Conservation (phyloP, 176 grass and related monocot genomes). For the Aegilops longissima region DNA sequence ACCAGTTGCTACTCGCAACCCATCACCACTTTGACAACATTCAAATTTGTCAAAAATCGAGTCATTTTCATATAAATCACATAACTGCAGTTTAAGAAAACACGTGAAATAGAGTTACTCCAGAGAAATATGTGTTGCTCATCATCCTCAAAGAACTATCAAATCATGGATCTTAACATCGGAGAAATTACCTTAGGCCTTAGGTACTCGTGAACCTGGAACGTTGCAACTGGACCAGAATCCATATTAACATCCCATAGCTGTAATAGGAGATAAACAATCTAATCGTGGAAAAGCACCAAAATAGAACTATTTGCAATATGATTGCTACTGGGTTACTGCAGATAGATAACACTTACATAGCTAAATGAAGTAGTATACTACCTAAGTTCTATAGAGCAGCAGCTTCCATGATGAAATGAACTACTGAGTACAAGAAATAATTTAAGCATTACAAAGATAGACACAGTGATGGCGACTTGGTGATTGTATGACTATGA, state of each 20-base stretch:
- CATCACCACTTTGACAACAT: constrained; percentile 93
- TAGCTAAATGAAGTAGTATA: constrained; percentile 3
- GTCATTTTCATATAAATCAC: constrained; percentile 99
- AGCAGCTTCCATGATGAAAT: neutral
- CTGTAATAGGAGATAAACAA: constrained; percentile 48
- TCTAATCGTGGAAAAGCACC: constrained; percentile 1
- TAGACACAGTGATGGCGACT: neutral
- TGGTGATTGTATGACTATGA: neutral
- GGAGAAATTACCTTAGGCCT: constrained; percentile 85
- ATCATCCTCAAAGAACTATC: constrained; percentile 14
- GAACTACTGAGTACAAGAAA: constrained; percentile 6
- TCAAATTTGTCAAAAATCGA: constrained; percentile 99
- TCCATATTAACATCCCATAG: constrained; percentile 98
- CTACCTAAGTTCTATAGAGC: neutral
- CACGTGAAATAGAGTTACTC: constrained; percentile 22
- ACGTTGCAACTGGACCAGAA: constrained; percentile 83
- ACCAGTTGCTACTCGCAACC: constrained; percentile 81
- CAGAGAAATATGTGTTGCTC: neutral
- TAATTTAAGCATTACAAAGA: neutral
- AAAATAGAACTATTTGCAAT: neutral
- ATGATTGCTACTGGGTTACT: neutral
- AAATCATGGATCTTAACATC: constrained; percentile 31
- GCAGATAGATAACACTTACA: constrained; percentile 12
- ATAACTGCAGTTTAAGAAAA: constrained; percentile 63
- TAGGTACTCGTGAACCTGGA: constrained; percentile 93